Percentiles rank a stretch among this genome's conserved stretches.
Evolutionary conservation across 2,329 filamentous ascomycete species (phyloP).

Genomic region (Sporothrix sp.): DNA sequence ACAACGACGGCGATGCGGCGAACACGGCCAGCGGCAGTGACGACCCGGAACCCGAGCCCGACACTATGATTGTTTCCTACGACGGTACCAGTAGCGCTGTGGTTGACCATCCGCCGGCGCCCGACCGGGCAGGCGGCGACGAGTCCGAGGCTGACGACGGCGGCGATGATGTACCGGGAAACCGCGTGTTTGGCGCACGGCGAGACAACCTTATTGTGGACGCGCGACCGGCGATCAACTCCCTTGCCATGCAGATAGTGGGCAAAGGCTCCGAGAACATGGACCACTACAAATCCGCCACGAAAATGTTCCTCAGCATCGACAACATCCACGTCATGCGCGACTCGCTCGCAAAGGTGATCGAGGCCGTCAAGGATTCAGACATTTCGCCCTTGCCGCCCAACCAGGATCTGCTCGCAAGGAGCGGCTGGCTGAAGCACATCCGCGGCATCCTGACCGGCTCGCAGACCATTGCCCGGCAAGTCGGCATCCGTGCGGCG

Average conservation of each 20-base stretch:
- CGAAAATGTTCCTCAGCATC: conserved; percentile 87
- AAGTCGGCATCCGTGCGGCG: conserved; percentile 84
- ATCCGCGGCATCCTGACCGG: conserved; percentile 78
- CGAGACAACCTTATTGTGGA: conserved; percentile 93
- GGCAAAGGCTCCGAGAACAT: conserved; percentile 95
- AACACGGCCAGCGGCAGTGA: conserved; percentile 11
- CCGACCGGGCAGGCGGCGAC: conserved; percentile 35
- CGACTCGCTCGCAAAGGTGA: conserved; percentile 74
- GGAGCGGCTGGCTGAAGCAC: conserved; percentile 86
- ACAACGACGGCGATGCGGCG: conserved; percentile 16
- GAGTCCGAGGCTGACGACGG: conserved; percentile 3
- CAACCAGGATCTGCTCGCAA: conserved; percentile 67
- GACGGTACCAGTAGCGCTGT: neutral
- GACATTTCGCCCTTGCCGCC: conserved; percentile 77
- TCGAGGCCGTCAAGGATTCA: conserved; percentile 85
- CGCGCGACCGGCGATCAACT: conserved; percentile 87
- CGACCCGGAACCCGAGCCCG: neutral
- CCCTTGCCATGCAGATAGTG: conserved; percentile 85
- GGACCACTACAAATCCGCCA: conserved; percentile 89
- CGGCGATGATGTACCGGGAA: conserved; percentile 47
- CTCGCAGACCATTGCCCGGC: conserved; percentile 70
- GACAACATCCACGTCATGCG: conserved; percentile 99
- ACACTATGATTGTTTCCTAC: conserved; percentile 4
- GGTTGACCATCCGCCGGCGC: conserved; percentile 30
- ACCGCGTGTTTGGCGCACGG: conserved; percentile 69